Conservation (phyloP, 1,139 yeast species). For the Debaryomycetaceae sp. region DNA sequence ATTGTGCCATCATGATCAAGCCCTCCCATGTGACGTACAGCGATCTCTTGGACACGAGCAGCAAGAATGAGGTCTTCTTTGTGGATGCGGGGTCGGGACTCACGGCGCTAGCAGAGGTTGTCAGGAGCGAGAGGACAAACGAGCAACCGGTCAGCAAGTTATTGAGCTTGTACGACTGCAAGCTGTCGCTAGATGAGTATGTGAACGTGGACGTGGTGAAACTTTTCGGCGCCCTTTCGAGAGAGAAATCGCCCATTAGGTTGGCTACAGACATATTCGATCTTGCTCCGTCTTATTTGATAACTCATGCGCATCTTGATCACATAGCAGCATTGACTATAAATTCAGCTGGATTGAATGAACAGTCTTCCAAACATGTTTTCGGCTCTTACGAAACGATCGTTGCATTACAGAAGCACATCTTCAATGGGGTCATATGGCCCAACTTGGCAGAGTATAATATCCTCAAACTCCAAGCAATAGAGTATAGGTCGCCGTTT, state of each 20-base stretch:
- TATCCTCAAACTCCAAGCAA: conserved; percentile 18
- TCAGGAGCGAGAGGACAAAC: conserved; percentile 24
- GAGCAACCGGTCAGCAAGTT: conserved; percentile 9
- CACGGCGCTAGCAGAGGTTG: conserved; percentile 51
- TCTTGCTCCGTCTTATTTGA: conserved; percentile 44
- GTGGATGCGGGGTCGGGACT: conserved; percentile 83
- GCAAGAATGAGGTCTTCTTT: conserved; percentile 45
- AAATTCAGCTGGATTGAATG: conserved; percentile 60
- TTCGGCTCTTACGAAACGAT: conserved; percentile 56
- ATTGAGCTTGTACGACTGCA: conserved; percentile 23
- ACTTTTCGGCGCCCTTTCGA: conserved; percentile 26
- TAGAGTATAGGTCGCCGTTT: conserved; percentile 14
- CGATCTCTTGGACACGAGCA: conserved; percentile 24
- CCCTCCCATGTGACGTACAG: conserved; percentile 42
- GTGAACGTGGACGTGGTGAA: conserved; percentile 16
- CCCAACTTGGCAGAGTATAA: conserved; percentile 57
- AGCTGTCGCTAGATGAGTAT: conserved; percentile 17
- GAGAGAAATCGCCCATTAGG: conserved; percentile 14
- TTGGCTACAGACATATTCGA: conserved; percentile 29
- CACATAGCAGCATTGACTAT: conserved; percentile 68
- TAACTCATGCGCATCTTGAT: conserved; percentile 85
- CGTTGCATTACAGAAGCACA: conserved; percentile 46
- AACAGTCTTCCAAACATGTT: conserved; percentile 32
- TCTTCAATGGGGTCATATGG: conserved; percentile 80
- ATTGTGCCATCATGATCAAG: conserved; percentile 65